Base-by-base conservation (phyloP, 257 asterid genomes). In the Coffea eugenioides region DNA sequence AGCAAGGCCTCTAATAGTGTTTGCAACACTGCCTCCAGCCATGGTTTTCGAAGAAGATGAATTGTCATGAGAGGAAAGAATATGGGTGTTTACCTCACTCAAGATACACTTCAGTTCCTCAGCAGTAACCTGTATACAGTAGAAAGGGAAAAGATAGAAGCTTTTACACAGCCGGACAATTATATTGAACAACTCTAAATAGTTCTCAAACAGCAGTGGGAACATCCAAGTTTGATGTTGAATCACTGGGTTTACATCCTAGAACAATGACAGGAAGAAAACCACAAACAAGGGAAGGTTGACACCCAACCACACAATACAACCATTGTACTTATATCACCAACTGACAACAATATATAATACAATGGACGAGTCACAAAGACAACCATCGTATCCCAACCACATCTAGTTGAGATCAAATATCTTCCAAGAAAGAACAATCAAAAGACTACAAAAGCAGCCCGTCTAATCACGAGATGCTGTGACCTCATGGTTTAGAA, bases 1-100 rank as follows among this genome's bases (percentile, higher is more conserved):
- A 74, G 98, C 89, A 39, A 96, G 86, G 65, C 99, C 99, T 88
- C 99, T 89, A 59, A 96, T 87, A 43, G 99, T 96, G 77, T 94
- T 96, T 54, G 99, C 96, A 51, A 96, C 97, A 73, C 99, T 96
- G 27, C 98, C 99, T 49, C 99, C 99, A 79, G 99, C 99, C 68
- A 96, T 92, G 48, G 99, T 94, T 84, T 86, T 96, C 76, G 94
- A 81, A 16, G 91, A 74, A 69, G 90, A 80, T 5, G 87, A 69
- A 65, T 71, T 75, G 49, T 89, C 89, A 0, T 91, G 88, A 14
- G 90, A 88, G 72, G 89, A 85, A 48, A 83, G 69, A 49, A 84
- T 74, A 77, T 96, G 90, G 39, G 84, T 23, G 51, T 91, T 88
- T 10, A 96, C 88, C 93, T 92, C 93, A 61, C 52, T 82, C 81